Base-by-base conservation (phyloP, 306 rosid species). In the Cucurbita moschata region DNA sequence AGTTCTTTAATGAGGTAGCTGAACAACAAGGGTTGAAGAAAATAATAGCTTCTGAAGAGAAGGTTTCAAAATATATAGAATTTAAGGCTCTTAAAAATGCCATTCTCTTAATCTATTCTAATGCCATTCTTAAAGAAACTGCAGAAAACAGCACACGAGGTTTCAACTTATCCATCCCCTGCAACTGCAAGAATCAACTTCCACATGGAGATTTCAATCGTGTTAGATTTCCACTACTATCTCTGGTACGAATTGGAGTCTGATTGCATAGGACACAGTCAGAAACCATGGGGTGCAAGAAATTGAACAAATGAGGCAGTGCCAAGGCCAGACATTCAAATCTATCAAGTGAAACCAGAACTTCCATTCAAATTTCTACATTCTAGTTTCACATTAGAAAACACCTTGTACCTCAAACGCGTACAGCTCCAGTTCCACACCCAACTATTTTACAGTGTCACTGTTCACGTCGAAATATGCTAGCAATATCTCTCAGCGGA, bases 1-100 rank as follows among this genome's bases (percentile, higher is more conserved):
- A 82, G 66, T 54, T 72, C 68, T 73, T 82, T 71, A 61, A 80
- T 84, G 81, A 73, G 56, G 74, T 49, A 46, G 49, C n/a, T n/a
- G 44, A 19, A n/a, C 47, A 30, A 54, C 30, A 55, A 44, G 52
- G 30, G 43, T 43, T 30, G 46, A 70, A 77, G 75, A 77, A 70
- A 38, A 59, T 38, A 66, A 14, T 53, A 58, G 43, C 69, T 35
- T 50, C 56, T 47, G 77, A 73, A 12, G 42, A 46, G 21, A 14
- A 21, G 57, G 67, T 39, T 40, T 46, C 56, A 58, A 40, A 73
- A 44, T 13, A 57, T 9, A 46, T 23, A 23, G 44, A 57, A 47
- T 12, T 30, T 46, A 57, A 57, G 68, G 54, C 19, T 73, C 77
- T 78, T 61, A 76, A 53, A 16, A 42, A 51, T 44, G 72, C 23